Base-by-base conservation (phyloP, 441 rosid species). In the Daphne laureola region DNA sequence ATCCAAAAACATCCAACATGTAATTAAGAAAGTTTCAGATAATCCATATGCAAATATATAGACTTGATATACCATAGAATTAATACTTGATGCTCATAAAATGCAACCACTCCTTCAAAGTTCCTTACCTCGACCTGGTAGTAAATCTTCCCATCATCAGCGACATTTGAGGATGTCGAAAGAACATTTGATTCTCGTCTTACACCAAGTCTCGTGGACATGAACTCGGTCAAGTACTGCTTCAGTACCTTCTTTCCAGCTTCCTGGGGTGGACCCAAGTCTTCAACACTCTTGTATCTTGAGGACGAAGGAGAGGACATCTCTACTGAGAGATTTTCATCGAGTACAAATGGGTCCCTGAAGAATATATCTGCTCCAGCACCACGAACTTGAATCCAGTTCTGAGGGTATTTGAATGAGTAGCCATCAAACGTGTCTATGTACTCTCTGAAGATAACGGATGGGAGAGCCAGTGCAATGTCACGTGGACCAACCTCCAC, bases 301-400 rank as follows among this genome's bases (percentile, higher is more conserved):
- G 98, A 91, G 12, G 98, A 91, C 17, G 98, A 91, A 54, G 95
- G 98, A 31, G 98, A 92, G 23, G 98, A 92, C 51, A 92, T 23
- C 75, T 88, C 98, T 49, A 92, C 84, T 0, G 95, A 84, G 43
- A 88, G 63, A 64, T 92, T 92, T 65, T 88, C 98, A 54, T 88
- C 98, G 1, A 92, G 86, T 42, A 92, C 81, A 62, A 44, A 70
- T 43, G 98, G 96, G 61, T 92, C 96, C 60, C 96, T 77, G 73
- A 88, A 92, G 78, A 92, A 92, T 59, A 92, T 84, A 47, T 92
- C 96, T 2, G 98, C 98, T 6, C 96, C 98, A 0, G 94, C 89
- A 14, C 95, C 98, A 59, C 83, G 73, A 17, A 92, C 96, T 66
- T 84, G 96, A 54, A 88, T 83, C 98, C 98, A 86, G 51, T 82